Percentiles rank a stretch among this genome's conserved stretches.
Evolutionary conservation across 495 filamentous ascomycete species (phyloP).

Genomic region (Aspergillus saccharolyticus): DNA sequence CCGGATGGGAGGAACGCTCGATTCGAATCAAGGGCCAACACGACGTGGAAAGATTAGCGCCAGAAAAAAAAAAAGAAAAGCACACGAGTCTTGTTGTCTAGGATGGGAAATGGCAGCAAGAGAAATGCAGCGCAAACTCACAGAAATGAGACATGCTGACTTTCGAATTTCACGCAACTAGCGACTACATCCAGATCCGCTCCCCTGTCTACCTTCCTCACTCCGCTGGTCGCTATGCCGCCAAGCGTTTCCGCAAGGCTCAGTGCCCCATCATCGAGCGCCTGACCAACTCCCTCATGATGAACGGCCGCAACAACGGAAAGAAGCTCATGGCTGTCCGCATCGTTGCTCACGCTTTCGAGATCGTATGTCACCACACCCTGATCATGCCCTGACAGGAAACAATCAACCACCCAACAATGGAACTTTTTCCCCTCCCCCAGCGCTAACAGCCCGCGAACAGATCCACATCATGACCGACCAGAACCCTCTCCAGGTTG

Average conservation of each 20-base stretch:
- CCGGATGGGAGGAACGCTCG: slow-evolving; percentile 10
- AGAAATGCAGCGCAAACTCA: neutral
- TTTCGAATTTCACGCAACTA: slow-evolving; percentile 39
- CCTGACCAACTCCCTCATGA: slow-evolving; percentile 99
- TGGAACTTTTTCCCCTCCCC: no score
- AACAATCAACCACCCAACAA: no score
- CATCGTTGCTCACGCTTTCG: slow-evolving; percentile 97
- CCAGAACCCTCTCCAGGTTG: slow-evolving; percentile 99
- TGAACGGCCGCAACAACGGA: slow-evolving; percentile 99
- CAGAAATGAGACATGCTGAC: slow-evolving; percentile 41
- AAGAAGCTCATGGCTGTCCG: slow-evolving; percentile 99
- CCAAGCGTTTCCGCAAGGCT: slow-evolving; percentile 99
- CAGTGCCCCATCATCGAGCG: slow-evolving; percentile 99
- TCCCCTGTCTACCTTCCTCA: slow-evolving; percentile 97
- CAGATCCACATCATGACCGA: slow-evolving; percentile 99
- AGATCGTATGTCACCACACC: slow-evolving; percentile 72
- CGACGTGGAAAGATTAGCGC: slow-evolving; percentile 1
- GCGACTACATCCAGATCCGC: slow-evolving; percentile 99
- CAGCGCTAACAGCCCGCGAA: slow-evolving; percentile 10
- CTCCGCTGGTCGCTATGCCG: slow-evolving; percentile 96
- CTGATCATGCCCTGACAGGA: slow-evolving; percentile 2
- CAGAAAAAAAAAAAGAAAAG: slow-evolving; percentile 9
- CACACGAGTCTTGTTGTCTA: no score
- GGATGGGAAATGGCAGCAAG: neutral
- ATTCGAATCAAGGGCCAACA: slow-evolving; percentile 1